Evolutionary conservation across 2,329 filamentous ascomycete species (phyloP).

Genomic region (Dactylonectria macrodidyma): DNA sequence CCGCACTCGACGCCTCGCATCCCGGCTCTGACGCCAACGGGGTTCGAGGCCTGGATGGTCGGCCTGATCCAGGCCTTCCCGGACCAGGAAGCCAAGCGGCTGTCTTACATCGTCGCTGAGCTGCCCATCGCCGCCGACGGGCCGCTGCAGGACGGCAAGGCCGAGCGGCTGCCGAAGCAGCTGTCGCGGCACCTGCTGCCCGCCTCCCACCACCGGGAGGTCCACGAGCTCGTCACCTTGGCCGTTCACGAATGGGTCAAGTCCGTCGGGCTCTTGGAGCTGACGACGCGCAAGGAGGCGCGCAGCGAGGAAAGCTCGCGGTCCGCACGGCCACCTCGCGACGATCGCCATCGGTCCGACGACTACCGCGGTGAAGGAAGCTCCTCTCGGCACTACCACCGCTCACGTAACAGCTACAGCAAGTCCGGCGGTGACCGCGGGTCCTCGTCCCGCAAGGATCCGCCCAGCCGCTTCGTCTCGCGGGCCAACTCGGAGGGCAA

Average conservation of each 20-base stretch:
- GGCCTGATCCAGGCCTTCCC: constrained; percentile 83
- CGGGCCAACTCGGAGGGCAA: constrained; percentile 39
- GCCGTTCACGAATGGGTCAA: constrained; percentile 65
- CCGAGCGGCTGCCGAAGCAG: constrained; percentile 84
- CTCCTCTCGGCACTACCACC: constrained; percentile 36
- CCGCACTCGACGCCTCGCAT: constrained; percentile 68
- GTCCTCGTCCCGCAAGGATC: constrained; percentile 34
- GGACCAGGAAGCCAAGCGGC: constrained; percentile 79
- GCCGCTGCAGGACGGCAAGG: constrained; percentile 73
- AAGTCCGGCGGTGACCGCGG: constrained; percentile 21
- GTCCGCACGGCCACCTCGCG: constrained; percentile 22
- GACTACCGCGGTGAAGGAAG: constrained; percentile 36
- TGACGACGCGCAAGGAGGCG: constrained; percentile 25
- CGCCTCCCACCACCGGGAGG: constrained; percentile 66
- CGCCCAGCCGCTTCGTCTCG: constrained; percentile 30
- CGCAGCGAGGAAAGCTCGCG: constrained; percentile 36
- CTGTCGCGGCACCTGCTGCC: constrained; percentile 83
- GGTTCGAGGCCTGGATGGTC: constrained; percentile 81
- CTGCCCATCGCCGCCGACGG: constrained; percentile 75
- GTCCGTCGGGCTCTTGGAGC: constrained; percentile 38
- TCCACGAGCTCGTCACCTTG: constrained; percentile 73
- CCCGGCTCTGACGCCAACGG: constrained; percentile 76
- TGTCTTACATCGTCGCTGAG: constrained; percentile 77
- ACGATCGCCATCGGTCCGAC: constrained; percentile 40
- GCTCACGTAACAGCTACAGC: constrained; percentile 31